Evolutionary conservation across 495 filamentous ascomycete genomes (phyloP), one percentile per base, ranked within the genome.

Genomic region (Penicillium coprophilum): DNA sequence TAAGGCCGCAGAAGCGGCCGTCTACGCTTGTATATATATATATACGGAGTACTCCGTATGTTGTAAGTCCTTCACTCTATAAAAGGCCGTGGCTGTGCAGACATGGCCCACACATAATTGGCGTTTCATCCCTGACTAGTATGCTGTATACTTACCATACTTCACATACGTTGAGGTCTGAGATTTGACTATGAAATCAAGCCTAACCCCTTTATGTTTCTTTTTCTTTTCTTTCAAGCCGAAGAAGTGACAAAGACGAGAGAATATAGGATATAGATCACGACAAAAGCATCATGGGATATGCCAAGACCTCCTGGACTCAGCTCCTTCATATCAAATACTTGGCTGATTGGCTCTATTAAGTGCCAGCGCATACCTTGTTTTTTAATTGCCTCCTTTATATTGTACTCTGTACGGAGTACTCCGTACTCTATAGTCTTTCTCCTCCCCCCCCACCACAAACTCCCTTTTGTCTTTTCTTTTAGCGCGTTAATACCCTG

Each of bases 21-120:
- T n/a, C n/a, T n/a, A n/a, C n/a, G n/a, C n/a, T n/a, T n/a, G n/a
- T n/a, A n/a, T n/a, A n/a, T n/a, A n/a, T n/a, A n/a, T n/a, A n/a
- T n/a, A n/a, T n/a, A n/a, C 5, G 13, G 6, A 34, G 31, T 34
- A 34, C 31, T 34, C 31, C 31, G 31, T 34, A 12, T n/a, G n/a
- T n/a, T n/a, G n/a, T n/a, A n/a, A n/a, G n/a, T n/a, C n/a, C 34
- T 27, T 27, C 7, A 27, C 3, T 43, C 38, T 30, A 8, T 24
- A 40, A 30, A 64, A 60, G 57, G 19, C 20, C 44, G 63, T 60
- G 63, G 63, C 63, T 57, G 60, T 66, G 63, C 60, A 62, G 27
- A 13, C 13, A 53, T 62, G 55, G 57, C 21, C 60, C 60, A 63
- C 63, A 50, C 30, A 8, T 13, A 23, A 28, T 23, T 36, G 17